Evolutionary conservation across 371 early-diverging fungal species (phyloP), one percentile per base, ranked within the genome.

Genomic region (Circinella umbellata): DNA sequence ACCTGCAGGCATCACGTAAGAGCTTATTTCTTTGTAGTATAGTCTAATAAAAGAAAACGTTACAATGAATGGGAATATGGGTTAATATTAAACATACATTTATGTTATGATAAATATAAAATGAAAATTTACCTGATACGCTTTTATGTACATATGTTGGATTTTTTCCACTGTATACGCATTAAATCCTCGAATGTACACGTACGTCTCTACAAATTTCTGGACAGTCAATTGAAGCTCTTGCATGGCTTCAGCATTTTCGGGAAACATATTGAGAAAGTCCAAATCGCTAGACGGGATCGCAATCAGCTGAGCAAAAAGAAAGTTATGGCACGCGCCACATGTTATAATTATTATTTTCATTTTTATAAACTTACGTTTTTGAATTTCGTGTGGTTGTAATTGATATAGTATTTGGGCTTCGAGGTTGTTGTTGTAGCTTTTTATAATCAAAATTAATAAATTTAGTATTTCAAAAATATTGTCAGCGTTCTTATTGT

Each of bases 171-270:
- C 80, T 0, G 88, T 86, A 60, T 74, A 76, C 17, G 69, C 59
- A 17, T 88, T 87, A 62, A 82, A 89, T 17, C 89, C 89, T 34
- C 86, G 87, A 51, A 89, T 85, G 66, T 88, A 89, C 3, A 89
- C 86, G 75, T 88, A 89, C 1, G 88, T 84, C 37, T 84, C 83
- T 51, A 81, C 86, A 70, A 89, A 89, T 73, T 89, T 87, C n/a
- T 79, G 79, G 1, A 81, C 80, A 7, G 83, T 76, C 37, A 71
- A 69, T 68, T 80, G 78, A 63, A 87, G 75, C 61, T 88, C 87
- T 37, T 79, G 69, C 18, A 89, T 63, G 1, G 87, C 80, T 37
- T 82, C 78, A n/a, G 73, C 68, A 59, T 86, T 83, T 65, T 86
- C 85, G 37, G 86, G 80, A 54, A 87, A 84, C 69, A 82, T 80